These are phyloP conservation scores for Arabis hirsuta DNA, from an alignment of 345 rosid genomes.

Conservation along the genomic window DNA sequence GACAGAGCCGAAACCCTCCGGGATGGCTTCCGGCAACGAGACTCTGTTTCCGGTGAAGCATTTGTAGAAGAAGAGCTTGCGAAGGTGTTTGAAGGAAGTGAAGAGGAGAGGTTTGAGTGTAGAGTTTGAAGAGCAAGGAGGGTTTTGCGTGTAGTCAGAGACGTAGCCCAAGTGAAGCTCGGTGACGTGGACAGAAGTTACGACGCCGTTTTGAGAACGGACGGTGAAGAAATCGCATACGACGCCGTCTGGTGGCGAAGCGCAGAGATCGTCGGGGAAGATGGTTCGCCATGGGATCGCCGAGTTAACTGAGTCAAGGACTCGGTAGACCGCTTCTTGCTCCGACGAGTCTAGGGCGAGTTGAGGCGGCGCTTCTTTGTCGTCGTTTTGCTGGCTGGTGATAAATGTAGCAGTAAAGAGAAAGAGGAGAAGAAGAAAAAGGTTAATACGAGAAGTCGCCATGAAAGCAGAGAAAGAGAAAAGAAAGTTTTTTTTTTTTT, in stretches of 20 bases:
- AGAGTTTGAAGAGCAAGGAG: constrained; percentile 60
- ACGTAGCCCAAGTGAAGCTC: constrained; percentile 67
- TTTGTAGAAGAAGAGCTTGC: constrained; percentile 68
- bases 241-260: constrained; percentile 70
- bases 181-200: constrained; percentile 49
- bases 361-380: constrained; percentile 1
- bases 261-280: constrained; percentile 66
- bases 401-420: constrained; percentile 24
- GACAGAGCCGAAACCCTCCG: constrained; percentile 45
- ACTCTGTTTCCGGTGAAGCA: constrained; percentile 56
- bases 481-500: constrained; percentile 20
- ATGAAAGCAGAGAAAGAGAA: constrained; percentile 34
- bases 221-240: constrained; percentile 54
- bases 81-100: constrained; percentile 56
- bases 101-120: constrained; percentile 59
- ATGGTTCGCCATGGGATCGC: constrained; percentile 60
- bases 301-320: constrained; percentile 61
- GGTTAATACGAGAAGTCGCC: constrained; percentile 29
- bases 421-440: constrained; percentile 37
- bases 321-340: constrained; percentile 57
- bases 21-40: constrained; percentile 42
- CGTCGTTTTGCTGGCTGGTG: constrained; percentile 38
- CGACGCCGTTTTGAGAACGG: constrained; percentile 22
- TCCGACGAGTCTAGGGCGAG: constrained; percentile 56
- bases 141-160: constrained; percentile 66